Base-by-base conservation (phyloP, 495 filamentous ascomycete species). In the Tirmania nivea region DNA sequence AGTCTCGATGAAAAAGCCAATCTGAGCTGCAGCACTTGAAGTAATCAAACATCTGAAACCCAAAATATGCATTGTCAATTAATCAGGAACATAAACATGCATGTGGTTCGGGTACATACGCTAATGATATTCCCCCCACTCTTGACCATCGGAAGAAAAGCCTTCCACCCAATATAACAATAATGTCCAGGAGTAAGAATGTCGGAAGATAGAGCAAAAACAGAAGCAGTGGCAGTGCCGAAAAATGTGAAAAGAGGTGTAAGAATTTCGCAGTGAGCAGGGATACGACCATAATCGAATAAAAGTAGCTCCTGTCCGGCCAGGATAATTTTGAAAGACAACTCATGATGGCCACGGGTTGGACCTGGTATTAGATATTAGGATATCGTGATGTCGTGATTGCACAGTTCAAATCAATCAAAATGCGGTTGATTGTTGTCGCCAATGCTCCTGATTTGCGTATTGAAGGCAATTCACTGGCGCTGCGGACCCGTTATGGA, bases 1-100 rank as follows among this genome's bases (percentile, higher is more conserved):
- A 8, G 69, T 70, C 54, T 70, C 67, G 45, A 69, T 56, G 55
- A 68, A 70, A 58, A 70, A 70, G 35, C 68, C 68, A 49, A 69
- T 68, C 52, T 69, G 68, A 20, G 67, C 61, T 35, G 68, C 62
- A 21, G 66, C 59, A 0, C 67, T 64, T 20, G 59, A 63, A 56
- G 62, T 68, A 12, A 65, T 66, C 20, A 67, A 16, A 34, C 67
- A 19, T 34, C 66, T 57, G 16, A 31, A 31, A 0, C 16, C 45
- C 8, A 20, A 35, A 21, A 35, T 49, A 20, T n/a, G 25, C n/a
- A 51, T 8, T 34, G 25, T 34, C 17, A 10, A 16, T 8, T 9
- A 17, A 39, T 19, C 17, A 45, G 20, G 14, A n/a, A 31, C 56
- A 58, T 55, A 35, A 47, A 16, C n/a, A 14, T n/a, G 31, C 36